phyloP scores from a whole-genome alignment of 2,329 filamentous ascomycete genomes.

The Sphaerulina vaccinii region DNA sequence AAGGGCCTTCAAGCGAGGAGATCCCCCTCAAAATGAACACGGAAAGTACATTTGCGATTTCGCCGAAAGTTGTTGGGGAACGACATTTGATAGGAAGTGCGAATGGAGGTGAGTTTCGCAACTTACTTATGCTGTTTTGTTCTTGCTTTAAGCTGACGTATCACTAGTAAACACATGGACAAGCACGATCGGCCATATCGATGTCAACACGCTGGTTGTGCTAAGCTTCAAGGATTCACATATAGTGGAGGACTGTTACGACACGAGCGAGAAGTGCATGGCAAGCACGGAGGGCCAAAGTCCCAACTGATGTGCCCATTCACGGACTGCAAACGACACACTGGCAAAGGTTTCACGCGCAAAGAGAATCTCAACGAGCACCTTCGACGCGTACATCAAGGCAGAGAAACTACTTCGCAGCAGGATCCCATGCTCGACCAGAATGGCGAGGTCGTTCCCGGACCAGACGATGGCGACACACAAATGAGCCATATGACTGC shows the following conservation, averaged over 20 bases:
- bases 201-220: constrained; percentile 77
- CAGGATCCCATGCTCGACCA: constrained; percentile 21
- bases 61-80: constrained; percentile 65
- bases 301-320: constrained; percentile 86
- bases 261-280: constrained; percentile 91
- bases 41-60: constrained; percentile 74
- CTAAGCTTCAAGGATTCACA: constrained; percentile 90
- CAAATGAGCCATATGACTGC: constrained; percentile 12
- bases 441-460: constrained; percentile 17
- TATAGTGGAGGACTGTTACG: constrained; percentile 87
- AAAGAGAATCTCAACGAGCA: constrained; percentile 95
- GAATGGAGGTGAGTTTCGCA: constrained; percentile 83
- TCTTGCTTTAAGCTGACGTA: constrained; percentile 22
- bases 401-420: constrained; percentile 22
- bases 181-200: constrained; percentile 94
- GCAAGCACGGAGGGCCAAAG: constrained; percentile 83
- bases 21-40: constrained; percentile 62
- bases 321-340: constrained; percentile 81
- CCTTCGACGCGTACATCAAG: constrained; percentile 74
- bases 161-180: constrained; percentile 91
- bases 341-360: constrained; percentile 84
- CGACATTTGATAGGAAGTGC: constrained; percentile 77
- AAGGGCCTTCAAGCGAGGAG: constrained; percentile 38
- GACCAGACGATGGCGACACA: constrained; percentile 23
- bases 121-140: constrained; percentile 1